Evolutionary conservation across 495 filamentous ascomycete species (phyloP), one percentile per base, ranked within the genome.

Genomic region (Geopyxis carbonaria): DNA sequence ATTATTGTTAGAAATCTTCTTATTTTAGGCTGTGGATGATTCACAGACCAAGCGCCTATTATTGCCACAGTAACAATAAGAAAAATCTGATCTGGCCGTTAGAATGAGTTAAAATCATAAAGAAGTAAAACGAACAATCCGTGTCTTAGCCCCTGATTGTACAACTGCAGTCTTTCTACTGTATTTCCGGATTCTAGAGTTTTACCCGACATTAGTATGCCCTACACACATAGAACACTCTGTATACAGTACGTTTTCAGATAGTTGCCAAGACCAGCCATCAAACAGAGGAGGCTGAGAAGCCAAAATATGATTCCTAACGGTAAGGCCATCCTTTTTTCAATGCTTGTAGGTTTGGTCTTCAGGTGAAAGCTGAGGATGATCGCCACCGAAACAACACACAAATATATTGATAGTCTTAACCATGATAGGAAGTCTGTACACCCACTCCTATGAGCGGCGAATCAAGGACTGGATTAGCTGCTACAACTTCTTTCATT

Each of bases 91-190:
- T n/a, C 14, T 20, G n/a, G 16, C n/a, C 7, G 25, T 14, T 43
- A n/a, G 9, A 7, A 22, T 21, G 9, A 20, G 25, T 18, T 4
- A 4, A 24, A 2, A 13, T 20, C 22, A 41, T 20, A 40, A 11
- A 18, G 28, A 34, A 15, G 7, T 43, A 32, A 39, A 41, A 61
- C 75, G 55, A 50, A 84, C 79, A 16, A 72, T 53, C 57, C 93
- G 85, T 24, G 89, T 94, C 61, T 84, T 92, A 76, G 80, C 87
- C 22, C 89, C 89, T 34, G 73, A 80, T 61, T 97, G 89, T 24
- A 95, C 89, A 40, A 97, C 65, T 0, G 89, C 89, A 19, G 66
- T 64, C 46, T 76, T 71, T 24, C 70, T 64, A 42, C 73, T 75
- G 57, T 91, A 97, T 53, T 80, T 77, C 42, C 69, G 77, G n/a